A percentile compares a stretch with the other conserved stretches of the same genome.
These are phyloP conservation scores for Skeletonema tropicum DNA, from an alignment of 108 stramenopile species.

Conservation along the genomic window DNA sequence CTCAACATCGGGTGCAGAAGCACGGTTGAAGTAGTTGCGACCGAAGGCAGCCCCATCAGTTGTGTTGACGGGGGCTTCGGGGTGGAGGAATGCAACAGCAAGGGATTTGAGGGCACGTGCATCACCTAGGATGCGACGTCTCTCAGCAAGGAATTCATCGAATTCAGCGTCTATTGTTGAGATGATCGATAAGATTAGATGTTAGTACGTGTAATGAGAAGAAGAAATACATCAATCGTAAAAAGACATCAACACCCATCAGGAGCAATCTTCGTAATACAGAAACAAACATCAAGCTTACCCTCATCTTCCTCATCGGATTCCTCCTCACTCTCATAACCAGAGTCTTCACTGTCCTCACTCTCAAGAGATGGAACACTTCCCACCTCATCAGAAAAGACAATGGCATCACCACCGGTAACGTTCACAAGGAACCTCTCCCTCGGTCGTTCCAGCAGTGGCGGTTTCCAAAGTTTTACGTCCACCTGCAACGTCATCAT, in stretches of 20 bases:
- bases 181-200: constrained; percentile 1
- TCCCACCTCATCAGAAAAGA: constrained; percentile 42
- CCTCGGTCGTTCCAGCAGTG: constrained; percentile 18
- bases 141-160: constrained; percentile 62
- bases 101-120: constrained; percentile 58
- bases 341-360: constrained; percentile 37
- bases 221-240: background rate
- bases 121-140: constrained; percentile 71
- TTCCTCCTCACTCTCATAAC: constrained; percentile 25
- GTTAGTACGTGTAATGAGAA: background rate
- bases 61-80: constrained; percentile 57
- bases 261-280: too few species aligned
- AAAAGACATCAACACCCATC: background rate
- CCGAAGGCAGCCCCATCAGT: constrained; percentile 47
- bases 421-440: constrained; percentile 17
- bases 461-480: constrained; percentile 37
- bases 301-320: constrained; percentile 18
- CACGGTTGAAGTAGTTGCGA: constrained; percentile 69
- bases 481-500: constrained; percentile 37
- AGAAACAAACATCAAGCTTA: background rate
- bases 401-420: constrained; percentile 41
- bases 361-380: constrained; percentile 52
- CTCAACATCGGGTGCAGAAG: constrained; percentile 53
- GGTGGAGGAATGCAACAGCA: constrained; percentile 68
- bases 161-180: constrained; percentile 52